A percentile compares a stretch with the other conserved stretches of the same genome.
These are phyloP conservation scores for Luffa acutangula DNA, from an alignment of 306 rosid species.

Conservation along the genomic window DNA sequence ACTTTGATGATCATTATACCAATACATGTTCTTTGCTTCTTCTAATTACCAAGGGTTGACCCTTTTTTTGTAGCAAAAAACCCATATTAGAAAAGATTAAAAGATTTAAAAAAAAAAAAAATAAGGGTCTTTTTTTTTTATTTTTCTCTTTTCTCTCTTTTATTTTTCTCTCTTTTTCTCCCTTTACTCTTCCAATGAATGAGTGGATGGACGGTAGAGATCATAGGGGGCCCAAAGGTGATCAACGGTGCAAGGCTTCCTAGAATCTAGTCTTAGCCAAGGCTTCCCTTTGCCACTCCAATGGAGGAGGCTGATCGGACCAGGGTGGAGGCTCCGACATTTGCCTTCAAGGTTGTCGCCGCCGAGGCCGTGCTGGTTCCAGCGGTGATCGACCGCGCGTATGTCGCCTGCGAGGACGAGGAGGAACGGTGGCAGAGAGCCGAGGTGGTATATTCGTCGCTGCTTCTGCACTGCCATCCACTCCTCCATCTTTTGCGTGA, in stretches of 20 bases:
- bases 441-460: constrained; percentile 66
- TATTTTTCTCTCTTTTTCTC: neutral
- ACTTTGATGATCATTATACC: neutral
- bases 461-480: constrained; percentile 86
- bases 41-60: neutral
- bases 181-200: constrained; percentile 50
- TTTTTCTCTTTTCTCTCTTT: neutral
- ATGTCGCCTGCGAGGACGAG: constrained; percentile 61
- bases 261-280: constrained; percentile 83
- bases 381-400: constrained; percentile 60
- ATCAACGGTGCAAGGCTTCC: constrained; percentile 68
- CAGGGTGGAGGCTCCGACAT: constrained; percentile 70
- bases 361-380: constrained; percentile 91
- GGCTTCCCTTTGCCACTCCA: constrained; percentile 97
- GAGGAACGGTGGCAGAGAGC: constrained; percentile 81
- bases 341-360: constrained; percentile 79
- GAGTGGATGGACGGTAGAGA: constrained; percentile 49
- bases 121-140: neutral
- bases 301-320: constrained; percentile 71
- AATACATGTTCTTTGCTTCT: neutral
- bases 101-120: neutral
- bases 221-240: constrained; percentile 87
- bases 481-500: constrained; percentile 42
- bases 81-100: neutral
- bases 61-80: neutral